Conservation (phyloP, 371 early-diverging fungal species). For the Mortierella sp. region DNA sequence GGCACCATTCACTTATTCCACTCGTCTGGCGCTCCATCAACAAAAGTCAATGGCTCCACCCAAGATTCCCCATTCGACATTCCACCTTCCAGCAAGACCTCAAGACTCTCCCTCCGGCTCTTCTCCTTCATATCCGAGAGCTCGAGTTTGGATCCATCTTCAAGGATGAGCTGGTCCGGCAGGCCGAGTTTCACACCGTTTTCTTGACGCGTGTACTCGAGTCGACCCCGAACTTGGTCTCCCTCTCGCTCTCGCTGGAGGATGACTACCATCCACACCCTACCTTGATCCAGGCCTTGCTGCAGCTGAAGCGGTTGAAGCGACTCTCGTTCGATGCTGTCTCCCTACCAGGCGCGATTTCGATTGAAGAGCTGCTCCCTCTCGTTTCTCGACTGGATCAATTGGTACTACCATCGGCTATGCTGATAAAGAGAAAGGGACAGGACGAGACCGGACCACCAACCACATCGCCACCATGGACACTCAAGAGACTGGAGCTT, state of each 20-base stretch:
- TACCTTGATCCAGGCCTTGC: background rate
- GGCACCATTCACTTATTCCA: background rate
- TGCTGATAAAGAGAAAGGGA: background rate
- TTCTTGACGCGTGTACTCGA: background rate
- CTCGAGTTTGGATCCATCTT: too few relatives aligned
- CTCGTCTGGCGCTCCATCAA: background rate
- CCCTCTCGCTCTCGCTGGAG: background rate
- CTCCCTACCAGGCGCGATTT: background rate
- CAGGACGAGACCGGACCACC: background rate
- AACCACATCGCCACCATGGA: background rate
- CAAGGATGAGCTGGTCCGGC: too few relatives aligned
- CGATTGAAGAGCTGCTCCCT: background rate
- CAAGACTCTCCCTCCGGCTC: too few relatives aligned
- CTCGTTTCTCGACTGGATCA: background rate
- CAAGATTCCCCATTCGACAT: background rate
- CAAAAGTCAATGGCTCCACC: background rate
- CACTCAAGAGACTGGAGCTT: background rate
- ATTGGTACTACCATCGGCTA: background rate
- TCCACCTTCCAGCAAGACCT: too few relatives aligned
- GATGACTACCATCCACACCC: background rate
- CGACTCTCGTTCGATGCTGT: background rate
- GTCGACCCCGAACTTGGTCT: background rate
- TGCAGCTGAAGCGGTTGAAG: background rate
- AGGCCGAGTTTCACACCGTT: too few relatives aligned
- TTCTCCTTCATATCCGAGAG: too few relatives aligned